phyloP scores from a whole-genome alignment of 352 stramenopile species.

The Phytopythium kandeliae region DNA sequence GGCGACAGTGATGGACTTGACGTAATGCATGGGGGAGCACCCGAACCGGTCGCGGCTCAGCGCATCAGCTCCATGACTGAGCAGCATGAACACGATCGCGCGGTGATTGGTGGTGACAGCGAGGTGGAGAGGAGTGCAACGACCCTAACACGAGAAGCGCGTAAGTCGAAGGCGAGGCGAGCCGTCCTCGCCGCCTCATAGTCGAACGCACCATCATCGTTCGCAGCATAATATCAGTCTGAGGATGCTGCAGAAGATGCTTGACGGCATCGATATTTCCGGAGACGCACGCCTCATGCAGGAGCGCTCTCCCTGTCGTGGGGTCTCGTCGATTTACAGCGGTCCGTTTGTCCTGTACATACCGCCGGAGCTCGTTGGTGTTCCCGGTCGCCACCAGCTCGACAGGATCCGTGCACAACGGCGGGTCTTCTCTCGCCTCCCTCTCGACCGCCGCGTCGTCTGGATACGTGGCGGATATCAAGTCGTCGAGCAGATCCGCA shows the following conservation, averaged over 20 bases:
- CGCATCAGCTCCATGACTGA: slow-evolving; percentile 58
- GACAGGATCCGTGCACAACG: slow-evolving; percentile 5
- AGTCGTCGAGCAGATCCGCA: slow-evolving; percentile 38
- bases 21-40: slow-evolving; percentile 66
- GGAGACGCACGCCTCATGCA: slow-evolving; percentile 56
- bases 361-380: slow-evolving; percentile 14
- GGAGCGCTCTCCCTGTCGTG: slow-evolving; percentile 34
- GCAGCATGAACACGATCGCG: slow-evolving; percentile 54
- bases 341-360: slow-evolving; percentile 12
- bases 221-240: slow-evolving; percentile 43
- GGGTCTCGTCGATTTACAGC: slow-evolving; percentile 29
- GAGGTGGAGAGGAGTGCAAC: slow-evolving; percentile 52
- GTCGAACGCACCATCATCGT: slow-evolving; percentile 60
- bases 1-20: slow-evolving; percentile 49
- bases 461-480: slow-evolving; percentile 17
- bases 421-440: neutral
- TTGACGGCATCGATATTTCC: slow-evolving; percentile 49
- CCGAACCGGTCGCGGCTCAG: slow-evolving; percentile 53
- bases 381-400: slow-evolving; percentile 26
- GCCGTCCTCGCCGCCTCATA: too few species aligned
- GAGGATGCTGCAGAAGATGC: slow-evolving; percentile 36
- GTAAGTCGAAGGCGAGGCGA: too few species aligned
- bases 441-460: slow-evolving; percentile 1
- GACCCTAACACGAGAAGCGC: slow-evolving; percentile 23
- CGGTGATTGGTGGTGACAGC: slow-evolving; percentile 54